These are phyloP conservation scores for Schoenoplectus tabernaemontani DNA, from an alignment of 202 grass and related monocot species.

Conservation along the genomic window DNA sequence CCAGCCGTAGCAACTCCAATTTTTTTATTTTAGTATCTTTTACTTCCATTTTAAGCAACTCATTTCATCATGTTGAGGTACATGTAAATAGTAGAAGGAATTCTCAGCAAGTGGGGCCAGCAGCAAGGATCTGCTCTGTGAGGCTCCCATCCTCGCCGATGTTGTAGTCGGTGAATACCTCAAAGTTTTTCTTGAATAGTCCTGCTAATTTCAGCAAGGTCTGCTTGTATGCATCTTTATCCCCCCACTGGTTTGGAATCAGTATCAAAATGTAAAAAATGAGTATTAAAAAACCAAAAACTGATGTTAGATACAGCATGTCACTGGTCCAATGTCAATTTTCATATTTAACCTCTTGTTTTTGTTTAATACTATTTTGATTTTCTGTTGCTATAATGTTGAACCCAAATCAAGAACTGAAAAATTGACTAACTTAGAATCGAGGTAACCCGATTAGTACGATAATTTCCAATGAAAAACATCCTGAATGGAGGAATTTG, in stretches of 20 bases:
- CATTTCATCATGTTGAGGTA: neutral
- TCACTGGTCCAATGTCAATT: neutral
- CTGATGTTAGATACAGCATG: too few relatives aligned
- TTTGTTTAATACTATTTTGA: neutral
- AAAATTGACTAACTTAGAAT: neutral
- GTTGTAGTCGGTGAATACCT: conserved; percentile 79
- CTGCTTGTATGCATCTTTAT: conserved; percentile 62
- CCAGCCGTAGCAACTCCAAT: neutral
- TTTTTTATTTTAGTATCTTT: neutral
- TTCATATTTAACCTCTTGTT: neutral
- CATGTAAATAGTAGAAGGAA: neutral
- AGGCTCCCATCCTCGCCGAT: conserved; percentile 58
- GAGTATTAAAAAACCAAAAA: too few relatives aligned
- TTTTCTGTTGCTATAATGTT: neutral
- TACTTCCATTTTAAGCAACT: neutral
- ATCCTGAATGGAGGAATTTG: neutral
- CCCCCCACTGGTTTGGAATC: conserved; percentile 44
- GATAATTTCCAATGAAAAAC: neutral
- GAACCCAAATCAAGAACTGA: neutral
- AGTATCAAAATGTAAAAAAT: neutral
- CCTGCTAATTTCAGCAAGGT: conserved; percentile 68
- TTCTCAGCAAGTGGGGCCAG: conserved; percentile 72
- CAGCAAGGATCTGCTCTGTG: conserved; percentile 79
- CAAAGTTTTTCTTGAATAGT: conserved; percentile 93
- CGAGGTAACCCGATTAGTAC: neutral